Evolutionary conservation across 768 basidiomycete genomes (phyloP).

Genomic region (Leccinellum albellum): DNA sequence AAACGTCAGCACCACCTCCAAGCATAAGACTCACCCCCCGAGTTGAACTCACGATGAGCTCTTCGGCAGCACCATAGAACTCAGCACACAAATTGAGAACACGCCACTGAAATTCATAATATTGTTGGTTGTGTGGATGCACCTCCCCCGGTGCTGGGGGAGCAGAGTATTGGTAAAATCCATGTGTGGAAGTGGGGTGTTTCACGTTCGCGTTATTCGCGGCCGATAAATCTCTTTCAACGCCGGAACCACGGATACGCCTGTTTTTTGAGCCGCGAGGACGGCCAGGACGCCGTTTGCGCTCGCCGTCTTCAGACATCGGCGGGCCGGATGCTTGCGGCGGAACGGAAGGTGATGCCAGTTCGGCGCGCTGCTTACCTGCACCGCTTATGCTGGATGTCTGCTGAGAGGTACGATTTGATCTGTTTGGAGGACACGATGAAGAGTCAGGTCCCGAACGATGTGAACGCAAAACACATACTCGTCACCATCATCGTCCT

Average conservation of each 20-base stretch:
- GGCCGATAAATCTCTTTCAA: conserved; percentile 22
- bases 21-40: conserved; percentile 4
- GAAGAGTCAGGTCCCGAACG: neutral
- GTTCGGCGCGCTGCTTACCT: conserved; percentile 20
- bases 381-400: conserved; percentile 10
- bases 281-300: conserved; percentile 73
- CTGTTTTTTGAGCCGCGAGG: conserved; percentile 79
- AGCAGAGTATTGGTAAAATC: conserved; percentile 44
- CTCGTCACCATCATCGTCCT: conserved; percentile 42
- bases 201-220: conserved; percentile 23
- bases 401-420: conserved; percentile 19
- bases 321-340: conserved; percentile 18
- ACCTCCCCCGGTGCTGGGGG: conserved; percentile 45
- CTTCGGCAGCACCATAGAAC: conserved; percentile 83
- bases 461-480: conserved; percentile 16
- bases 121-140: conserved; percentile 67
- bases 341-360: conserved; percentile 27
- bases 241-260: conserved; percentile 38
- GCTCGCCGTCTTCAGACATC: conserved; percentile 35
- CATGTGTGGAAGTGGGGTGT: conserved; percentile 31
- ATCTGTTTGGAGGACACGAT: conserved; percentile 17
- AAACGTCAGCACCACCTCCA: conserved; percentile 7
- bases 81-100: conserved; percentile 78
- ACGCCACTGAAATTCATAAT: conserved; percentile 86
- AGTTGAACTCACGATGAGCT: conserved; percentile 62